Percentiles rank a stretch among this genome's conserved stretches.
phyloP scores from a whole-genome alignment of 352 stramenopile species.

The Globisporangium parvum region DNA sequence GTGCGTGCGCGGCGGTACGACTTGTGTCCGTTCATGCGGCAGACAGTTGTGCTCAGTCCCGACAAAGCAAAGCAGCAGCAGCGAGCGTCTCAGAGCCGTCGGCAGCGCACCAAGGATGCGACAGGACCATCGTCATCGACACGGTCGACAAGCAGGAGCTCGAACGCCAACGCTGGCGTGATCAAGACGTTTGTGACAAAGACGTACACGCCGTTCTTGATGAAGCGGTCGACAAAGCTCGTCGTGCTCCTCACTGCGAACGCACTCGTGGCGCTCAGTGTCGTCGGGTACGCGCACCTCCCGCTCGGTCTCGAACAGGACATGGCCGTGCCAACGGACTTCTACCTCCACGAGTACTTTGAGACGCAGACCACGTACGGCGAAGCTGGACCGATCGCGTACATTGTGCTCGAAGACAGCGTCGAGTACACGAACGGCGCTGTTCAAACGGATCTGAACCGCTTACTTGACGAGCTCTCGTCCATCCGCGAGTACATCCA shows the following conservation, averaged over 20 bases:
- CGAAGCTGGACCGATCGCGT: slow-evolving; percentile 83
- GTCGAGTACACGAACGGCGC: slow-evolving; percentile 68
- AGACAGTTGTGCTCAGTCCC: slow-evolving; percentile 37
- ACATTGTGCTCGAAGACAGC: slow-evolving; percentile 58
- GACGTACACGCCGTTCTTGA: slow-evolving; percentile 57
- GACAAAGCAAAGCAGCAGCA: slow-evolving; percentile 21
- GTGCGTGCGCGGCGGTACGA: slow-evolving; percentile 65
- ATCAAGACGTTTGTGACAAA: slow-evolving; percentile 66
- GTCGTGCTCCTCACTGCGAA: slow-evolving; percentile 40
- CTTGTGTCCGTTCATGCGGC: slow-evolving; percentile 56
- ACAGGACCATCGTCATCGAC: no score
- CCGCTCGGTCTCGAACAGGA: slow-evolving; percentile 84
- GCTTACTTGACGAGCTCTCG: slow-evolving; percentile 69
- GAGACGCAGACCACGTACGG: slow-evolving; percentile 76
- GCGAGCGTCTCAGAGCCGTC: no score
- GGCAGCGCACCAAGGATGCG: background rate
- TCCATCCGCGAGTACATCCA: slow-evolving; percentile 76
- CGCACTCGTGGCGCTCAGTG: slow-evolving; percentile 33
- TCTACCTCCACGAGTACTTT: slow-evolving; percentile 89
- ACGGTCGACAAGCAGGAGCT: background rate
- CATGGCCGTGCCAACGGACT: slow-evolving; percentile 81
- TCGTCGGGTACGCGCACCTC: slow-evolving; percentile 54
- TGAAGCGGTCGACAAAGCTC: slow-evolving; percentile 51
- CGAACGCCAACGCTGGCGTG: slow-evolving; percentile 14
- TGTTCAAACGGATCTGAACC: slow-evolving; percentile 47